These are phyloP conservation scores for Calonectria fujianensis DNA, from an alignment of 2,329 filamentous ascomycete genomes.

Conservation along the genomic window DNA sequence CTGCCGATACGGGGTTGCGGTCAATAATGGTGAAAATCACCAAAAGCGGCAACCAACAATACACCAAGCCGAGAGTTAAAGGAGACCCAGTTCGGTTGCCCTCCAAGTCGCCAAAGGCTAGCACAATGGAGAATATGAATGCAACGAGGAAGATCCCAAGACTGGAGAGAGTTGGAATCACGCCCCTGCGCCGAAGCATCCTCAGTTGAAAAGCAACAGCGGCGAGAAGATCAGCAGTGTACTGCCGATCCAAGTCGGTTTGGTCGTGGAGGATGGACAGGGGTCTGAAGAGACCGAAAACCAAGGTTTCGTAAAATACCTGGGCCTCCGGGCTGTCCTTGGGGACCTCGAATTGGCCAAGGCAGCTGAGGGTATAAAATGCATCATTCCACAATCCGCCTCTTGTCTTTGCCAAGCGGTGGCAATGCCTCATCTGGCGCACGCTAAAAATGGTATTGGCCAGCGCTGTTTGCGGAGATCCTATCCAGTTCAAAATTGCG, in stretches of 20 bases:
- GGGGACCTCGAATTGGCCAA: neutral
- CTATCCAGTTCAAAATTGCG: neutral
- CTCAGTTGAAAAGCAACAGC: slow-evolving; percentile 25
- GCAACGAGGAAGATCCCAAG: slow-evolving; percentile 29
- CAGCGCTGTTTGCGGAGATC: neutral
- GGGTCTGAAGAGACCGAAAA: neutral
- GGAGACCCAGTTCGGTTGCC: slow-evolving; percentile 17
- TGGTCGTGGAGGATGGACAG: neutral
- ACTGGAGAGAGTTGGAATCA: slow-evolving; percentile 25
- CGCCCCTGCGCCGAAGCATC: slow-evolving; percentile 25
- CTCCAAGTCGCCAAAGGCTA: slow-evolving; percentile 25
- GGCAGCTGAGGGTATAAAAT: slow-evolving; percentile 8
- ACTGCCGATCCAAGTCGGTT: neutral
- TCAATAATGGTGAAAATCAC: slow-evolving; percentile 36
- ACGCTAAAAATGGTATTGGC: neutral
- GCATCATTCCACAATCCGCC: neutral
- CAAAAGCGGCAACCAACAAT: slow-evolving; percentile 31
- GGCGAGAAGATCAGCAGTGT: slow-evolving; percentile 6
- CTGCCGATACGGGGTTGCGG: slow-evolving; percentile 30
- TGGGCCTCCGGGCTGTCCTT: neutral
- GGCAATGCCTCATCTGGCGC: neutral
- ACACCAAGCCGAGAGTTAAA: slow-evolving; percentile 14
- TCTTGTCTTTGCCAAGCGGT: neutral
- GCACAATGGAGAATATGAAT: slow-evolving; percentile 27
- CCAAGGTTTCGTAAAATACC: neutral